phyloP scores from a whole-genome alignment of 129 eudicot genomes.

The Artemisia argyi region DNA sequence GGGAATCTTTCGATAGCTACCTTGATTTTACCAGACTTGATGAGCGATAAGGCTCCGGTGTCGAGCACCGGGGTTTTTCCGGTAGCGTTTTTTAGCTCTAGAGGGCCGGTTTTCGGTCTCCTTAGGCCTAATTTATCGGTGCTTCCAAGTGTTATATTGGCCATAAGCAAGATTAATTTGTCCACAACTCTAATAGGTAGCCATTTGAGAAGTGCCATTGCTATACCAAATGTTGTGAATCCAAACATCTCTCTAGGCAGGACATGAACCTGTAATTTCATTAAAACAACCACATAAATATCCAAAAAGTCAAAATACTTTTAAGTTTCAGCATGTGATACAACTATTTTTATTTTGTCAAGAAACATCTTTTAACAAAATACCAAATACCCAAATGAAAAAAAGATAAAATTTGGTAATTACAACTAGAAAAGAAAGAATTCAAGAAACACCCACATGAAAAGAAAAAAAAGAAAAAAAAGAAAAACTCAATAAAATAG shows the following conservation, averaged over 20 bases:
- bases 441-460: conserved; percentile 31
- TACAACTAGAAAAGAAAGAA: conserved; percentile 14
- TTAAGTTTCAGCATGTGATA: conserved; percentile 2
- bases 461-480: too few species aligned
- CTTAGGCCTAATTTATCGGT: conserved; percentile 67
- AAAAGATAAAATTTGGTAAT: conserved; percentile 1
- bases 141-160: conserved; percentile 58
- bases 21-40: conserved; percentile 81
- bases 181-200: conserved; percentile 76
- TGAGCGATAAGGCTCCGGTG: conserved; percentile 72
- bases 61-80: conserved; percentile 92
- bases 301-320: conserved; percentile 18
- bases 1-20: conserved; percentile 43
- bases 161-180: conserved; percentile 57
- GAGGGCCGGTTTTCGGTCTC: conserved; percentile 86
- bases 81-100: conserved; percentile 81
- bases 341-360: conserved; percentile 11
- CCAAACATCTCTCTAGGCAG: conserved; percentile 95
- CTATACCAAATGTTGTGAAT: conserved; percentile 71
- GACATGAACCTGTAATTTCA: conserved; percentile 67
- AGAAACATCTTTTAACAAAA: conserved; percentile 18
- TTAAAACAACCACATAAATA: conserved; percentile 25
- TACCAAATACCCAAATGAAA: conserved; percentile 14
- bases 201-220: conserved; percentile 82
- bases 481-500: conserved; percentile 2